These are phyloP conservation scores for Juglanconis sp. DNA, from an alignment of 2,329 filamentous ascomycete species.

Conservation along the genomic window DNA sequence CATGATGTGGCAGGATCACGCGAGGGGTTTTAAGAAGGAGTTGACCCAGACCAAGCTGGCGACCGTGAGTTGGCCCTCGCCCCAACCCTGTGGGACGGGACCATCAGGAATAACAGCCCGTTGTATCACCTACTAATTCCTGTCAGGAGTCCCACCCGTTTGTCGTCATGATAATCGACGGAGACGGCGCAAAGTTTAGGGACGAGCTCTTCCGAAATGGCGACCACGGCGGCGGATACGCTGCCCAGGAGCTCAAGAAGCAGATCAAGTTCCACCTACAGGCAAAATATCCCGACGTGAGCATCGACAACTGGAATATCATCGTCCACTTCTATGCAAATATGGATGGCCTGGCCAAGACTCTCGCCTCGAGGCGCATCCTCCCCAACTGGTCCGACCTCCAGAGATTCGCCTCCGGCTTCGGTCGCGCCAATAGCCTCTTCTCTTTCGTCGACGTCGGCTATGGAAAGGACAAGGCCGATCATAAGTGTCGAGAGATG, in stretches of 20 bases:
- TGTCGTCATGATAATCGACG: constrained; percentile 33
- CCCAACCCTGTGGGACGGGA: too few relatives aligned
- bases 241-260: constrained; percentile 27
- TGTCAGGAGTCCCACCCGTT: constrained; percentile 31
- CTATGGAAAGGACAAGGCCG: constrained; percentile 32
- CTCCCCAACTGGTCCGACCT: constrained; percentile 24
- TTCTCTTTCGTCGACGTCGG: constrained; percentile 35
- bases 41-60: constrained; percentile 7
- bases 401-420: constrained; percentile 31
- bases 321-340: constrained; percentile 33
- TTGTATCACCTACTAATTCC: too few relatives aligned
- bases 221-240: constrained; percentile 30
- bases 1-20: constrained; percentile 14
- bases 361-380: constrained; percentile 26
- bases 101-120: too few relatives aligned
- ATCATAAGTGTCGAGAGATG: constrained; percentile 33
- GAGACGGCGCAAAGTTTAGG: constrained; percentile 33
- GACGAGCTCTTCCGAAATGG: constrained; percentile 30
- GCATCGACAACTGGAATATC: constrained; percentile 30
- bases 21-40: constrained; percentile 11
- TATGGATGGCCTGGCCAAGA: constrained; percentile 30
- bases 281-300: constrained; percentile 23
- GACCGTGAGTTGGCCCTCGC: constrained; percentile 1
- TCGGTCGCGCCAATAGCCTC: constrained; percentile 30
- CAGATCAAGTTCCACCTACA: constrained; percentile 25